phyloP scores from a whole-genome alignment of 75 land plant genomes.

The Larix kaempferi region DNA sequence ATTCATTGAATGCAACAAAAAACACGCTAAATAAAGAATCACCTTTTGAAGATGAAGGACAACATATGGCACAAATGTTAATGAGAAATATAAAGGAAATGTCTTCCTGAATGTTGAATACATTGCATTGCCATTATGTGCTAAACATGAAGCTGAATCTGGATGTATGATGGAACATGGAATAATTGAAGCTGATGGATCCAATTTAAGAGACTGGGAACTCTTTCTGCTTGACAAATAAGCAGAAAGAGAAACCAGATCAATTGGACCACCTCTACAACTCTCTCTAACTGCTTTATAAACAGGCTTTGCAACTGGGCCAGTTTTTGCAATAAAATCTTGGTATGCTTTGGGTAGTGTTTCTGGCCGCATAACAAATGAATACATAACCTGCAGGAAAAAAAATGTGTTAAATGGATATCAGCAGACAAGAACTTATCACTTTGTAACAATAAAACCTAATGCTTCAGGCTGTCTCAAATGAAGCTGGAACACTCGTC shows the following conservation, averaged over 20 bases:
- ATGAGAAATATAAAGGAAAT: constrained; percentile 19
- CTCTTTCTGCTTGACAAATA: constrained; percentile 52
- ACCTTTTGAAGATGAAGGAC: constrained; percentile 84
- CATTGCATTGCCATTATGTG: constrained; percentile 66
- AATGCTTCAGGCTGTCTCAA: background rate
- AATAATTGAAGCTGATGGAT: constrained; percentile 64
- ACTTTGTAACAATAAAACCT: background rate
- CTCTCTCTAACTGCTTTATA: constrained; percentile 83
- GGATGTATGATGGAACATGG: constrained; percentile 93
- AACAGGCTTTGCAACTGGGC: constrained; percentile 86
- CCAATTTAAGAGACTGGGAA: constrained; percentile 28
- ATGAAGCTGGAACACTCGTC: background rate
- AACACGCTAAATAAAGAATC: background rate
- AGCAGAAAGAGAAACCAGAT: constrained; percentile 62
- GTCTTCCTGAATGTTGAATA: constrained; percentile 91
- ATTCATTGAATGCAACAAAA: background rate
- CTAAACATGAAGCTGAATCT: constrained; percentile 62
- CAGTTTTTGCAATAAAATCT: constrained; percentile 92
- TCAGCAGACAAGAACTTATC: background rate
- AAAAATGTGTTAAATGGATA: background rate
- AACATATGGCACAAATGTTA: constrained; percentile 25
- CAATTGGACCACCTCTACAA: constrained; percentile 72
- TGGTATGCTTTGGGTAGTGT: constrained; percentile 91
- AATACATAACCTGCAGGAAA: constrained; percentile 85
- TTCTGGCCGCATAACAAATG: constrained; percentile 98